These are phyloP conservation scores for Coemansia sp. DNA, from an alignment of 192 early-diverging fungal genomes.

Conservation along the genomic window DNA sequence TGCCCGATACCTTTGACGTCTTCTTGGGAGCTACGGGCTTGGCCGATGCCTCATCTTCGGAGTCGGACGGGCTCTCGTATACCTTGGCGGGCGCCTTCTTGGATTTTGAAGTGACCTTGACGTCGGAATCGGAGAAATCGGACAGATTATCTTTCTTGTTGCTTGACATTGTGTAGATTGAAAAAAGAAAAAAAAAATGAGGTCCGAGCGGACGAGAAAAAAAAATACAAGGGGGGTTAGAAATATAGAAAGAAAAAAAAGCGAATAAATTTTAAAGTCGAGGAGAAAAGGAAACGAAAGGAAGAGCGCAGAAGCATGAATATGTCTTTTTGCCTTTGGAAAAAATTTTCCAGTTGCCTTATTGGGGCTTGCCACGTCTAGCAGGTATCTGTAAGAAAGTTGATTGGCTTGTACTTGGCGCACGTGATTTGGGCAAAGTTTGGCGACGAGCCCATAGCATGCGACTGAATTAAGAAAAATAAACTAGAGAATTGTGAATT, in stretches of 20 bases:
- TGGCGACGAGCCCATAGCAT: too few species aligned
- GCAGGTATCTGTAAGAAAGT: too few species aligned
- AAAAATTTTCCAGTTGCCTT: not conserved
- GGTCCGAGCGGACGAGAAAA: not conserved
- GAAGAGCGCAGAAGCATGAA: not conserved
- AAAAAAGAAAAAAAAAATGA: constrained; percentile 5
- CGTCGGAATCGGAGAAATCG: not conserved
- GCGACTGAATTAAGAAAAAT: too few species aligned
- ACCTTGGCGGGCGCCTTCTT: constrained; percentile 5
- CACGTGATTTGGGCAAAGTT: too few species aligned
- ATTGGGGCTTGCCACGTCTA: too few species aligned
- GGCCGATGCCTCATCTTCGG: not conserved
- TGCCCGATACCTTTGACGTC: constrained; percentile 13
- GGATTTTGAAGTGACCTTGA: not conserved
- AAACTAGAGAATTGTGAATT: too few species aligned
- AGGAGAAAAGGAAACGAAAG: not conserved
- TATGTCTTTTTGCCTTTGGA: not conserved
- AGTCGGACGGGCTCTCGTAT: not conserved
- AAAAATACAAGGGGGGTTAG: constrained; percentile 9
- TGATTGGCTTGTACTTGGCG: too few species aligned
- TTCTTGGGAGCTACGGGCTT: not conserved
- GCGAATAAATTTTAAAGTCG: not conserved
- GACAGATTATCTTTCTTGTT: not conserved
- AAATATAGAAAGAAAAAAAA: constrained; percentile 3
- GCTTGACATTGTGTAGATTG: constrained; percentile 7